Base-by-base conservation (phyloP, 2,329 filamentous ascomycete genomes). In the Lasiodiplodia hormozganensis region DNA sequence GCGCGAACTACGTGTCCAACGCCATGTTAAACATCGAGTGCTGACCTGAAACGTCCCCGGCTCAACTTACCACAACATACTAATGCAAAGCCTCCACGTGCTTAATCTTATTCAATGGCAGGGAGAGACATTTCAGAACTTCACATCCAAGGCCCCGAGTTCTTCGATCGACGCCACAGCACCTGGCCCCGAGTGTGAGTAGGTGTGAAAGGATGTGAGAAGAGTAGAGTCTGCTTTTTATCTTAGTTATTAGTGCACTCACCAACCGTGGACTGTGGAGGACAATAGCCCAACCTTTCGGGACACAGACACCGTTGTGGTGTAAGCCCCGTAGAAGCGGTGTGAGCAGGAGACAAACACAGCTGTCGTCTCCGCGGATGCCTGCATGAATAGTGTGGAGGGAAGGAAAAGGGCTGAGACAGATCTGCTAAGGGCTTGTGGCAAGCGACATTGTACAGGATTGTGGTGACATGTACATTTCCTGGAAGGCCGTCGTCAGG, bases 291-390 rank as follows among this genome's bases (percentile, higher is more conserved):
- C 43, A 52, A 52, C 60, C 60, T 64, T 12, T n/a, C 10, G 60
- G 28, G 10, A 43, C 43, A 64, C 60, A 64, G 25, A 12, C 60
- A 34, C 60, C 60, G 60, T 64, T 64, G 18, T 64, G 34, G 60
- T 64, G 60, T 64, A 64, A 64, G 60, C 60, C 28, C 47, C 43
- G 23, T 25, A 7, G 40, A 64, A 51, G 47, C 28, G 16, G 60
- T 64, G 47, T 64, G 21, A 52, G 28, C n/a, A 11, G 14, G 31
- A 51, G n/a, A 21, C 60, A 47, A 11, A 47, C 28, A n/a, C 11
- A 52, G 18, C 28, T 36, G 16, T 12, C 51, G 31, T 64, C 43
- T 51, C 14, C 21, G n/a, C 47, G 43, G 47, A 25, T 38, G 16
- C 12, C 28, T 52, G 60, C 60, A 64, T 36, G 47, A 52, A 36